Evolutionary conservation across 441 rosid genomes (phyloP).

Genomic region (Flueggea neowawraea): DNA sequence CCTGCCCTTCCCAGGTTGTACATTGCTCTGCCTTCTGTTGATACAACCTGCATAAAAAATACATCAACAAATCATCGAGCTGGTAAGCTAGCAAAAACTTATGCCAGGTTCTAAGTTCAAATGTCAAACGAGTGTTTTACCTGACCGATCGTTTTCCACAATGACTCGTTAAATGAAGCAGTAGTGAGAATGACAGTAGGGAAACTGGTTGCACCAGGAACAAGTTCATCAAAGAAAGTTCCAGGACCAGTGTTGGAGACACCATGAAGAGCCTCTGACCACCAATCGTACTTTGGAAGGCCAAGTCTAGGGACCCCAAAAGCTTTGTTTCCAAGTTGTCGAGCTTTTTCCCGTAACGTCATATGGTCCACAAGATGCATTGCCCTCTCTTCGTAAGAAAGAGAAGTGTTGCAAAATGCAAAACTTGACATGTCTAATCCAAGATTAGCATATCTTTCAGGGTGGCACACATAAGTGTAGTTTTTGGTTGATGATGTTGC

Average conservation of each 20-base stretch:
- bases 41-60: slow-evolving; percentile 35
- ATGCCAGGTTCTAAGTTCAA: not conserved
- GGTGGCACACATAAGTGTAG: slow-evolving; percentile 24
- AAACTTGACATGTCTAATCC: slow-evolving; percentile 33
- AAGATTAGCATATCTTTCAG: slow-evolving; percentile 2
- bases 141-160: slow-evolving; percentile 32
- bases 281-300: slow-evolving; percentile 56
- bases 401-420: slow-evolving; percentile 42
- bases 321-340: slow-evolving; percentile 37
- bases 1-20: slow-evolving; percentile 31
- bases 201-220: slow-evolving; percentile 72
- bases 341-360: slow-evolving; percentile 52
- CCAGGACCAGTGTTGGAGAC: slow-evolving; percentile 43
- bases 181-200: slow-evolving; percentile 58
- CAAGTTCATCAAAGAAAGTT: slow-evolving; percentile 26
- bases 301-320: slow-evolving; percentile 44
- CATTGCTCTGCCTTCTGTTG: slow-evolving; percentile 62
- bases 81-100: no score
- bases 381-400: slow-evolving; percentile 37
- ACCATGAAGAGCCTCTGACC: slow-evolving; percentile 78
- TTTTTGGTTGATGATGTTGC: not conserved
- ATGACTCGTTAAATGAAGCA: slow-evolving; percentile 53
- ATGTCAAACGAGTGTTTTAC: not conserved
- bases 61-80: slow-evolving; percentile 6
- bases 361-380: slow-evolving; percentile 40